Base-by-base conservation (phyloP, 805 yeast species). In the Zygotorulaspora chibaensis region DNA sequence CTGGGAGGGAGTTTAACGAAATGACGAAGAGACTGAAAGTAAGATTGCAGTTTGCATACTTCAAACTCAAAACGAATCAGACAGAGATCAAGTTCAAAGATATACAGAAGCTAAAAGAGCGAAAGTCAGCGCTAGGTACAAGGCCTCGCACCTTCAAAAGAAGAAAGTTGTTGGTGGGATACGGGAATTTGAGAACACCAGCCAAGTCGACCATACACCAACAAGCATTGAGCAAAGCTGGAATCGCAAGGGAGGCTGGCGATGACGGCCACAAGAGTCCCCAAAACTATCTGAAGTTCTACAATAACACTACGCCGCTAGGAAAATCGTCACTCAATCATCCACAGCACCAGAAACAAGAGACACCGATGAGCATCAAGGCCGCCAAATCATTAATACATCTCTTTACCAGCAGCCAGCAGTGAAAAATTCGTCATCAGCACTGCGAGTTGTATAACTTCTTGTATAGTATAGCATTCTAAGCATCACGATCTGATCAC, bases 31-130 rank as follows among this genome's bases (percentile, higher is more conserved):
- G 66, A 52, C 65, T 78, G 47, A 72, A 73, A 52, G 62, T 72
- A 47, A 70, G 79, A 51, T 61, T 78, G 18, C 74, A 74, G 52
- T 55, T 77, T 40, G 83, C 83, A 2, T 74, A 74, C 53, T 77
- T 71, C 58, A 78, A 77, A 54, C 71, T 72, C 35, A 68, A 68
- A 45, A 76, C 81, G 1, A 70, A 75, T 51, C 81, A 77, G 56
- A 63, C 53, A n/a, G 50, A 48, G 36, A 34, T 49, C 18, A 55
- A 50, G 31, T 55, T 56, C 39, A 44, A 41, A 15, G 55, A 57
- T 28, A 27, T 55, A n/a, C 56, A 55, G 27, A 43, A 40, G 18
- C 43, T 43, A 20, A n/a, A 25, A 12, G 38, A 42, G 37, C 9
- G n/a, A 35, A 15, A 31, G 26, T 16, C n/a, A 12, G 12, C 27